Percentiles rank a stretch among this genome's conserved stretches.
These are phyloP conservation scores for Stereocaulon alpinum DNA, from an alignment of 495 filamentous ascomycete genomes.

Conservation along the genomic window DNA sequence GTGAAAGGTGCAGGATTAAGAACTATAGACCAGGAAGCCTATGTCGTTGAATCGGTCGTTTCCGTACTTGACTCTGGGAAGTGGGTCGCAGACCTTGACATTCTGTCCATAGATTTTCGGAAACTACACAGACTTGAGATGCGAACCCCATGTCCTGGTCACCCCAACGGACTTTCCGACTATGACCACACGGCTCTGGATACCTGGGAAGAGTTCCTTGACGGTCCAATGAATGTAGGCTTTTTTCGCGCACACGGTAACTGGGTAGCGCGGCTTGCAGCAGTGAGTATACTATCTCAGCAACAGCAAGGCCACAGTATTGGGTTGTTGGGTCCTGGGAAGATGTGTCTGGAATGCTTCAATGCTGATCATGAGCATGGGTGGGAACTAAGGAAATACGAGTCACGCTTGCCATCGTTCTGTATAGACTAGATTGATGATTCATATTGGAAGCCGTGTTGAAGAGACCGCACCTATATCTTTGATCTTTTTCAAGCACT, in stretches of 20 bases:
- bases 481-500: too few relatives aligned
- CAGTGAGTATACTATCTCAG: constrained; percentile 9
- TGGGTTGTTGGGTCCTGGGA: background rate
- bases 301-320: background rate
- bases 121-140: background rate
- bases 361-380: background rate
- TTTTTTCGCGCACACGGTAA: constrained; percentile 21
- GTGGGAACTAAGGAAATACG: background rate
- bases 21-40: constrained; percentile 13
- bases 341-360: constrained; percentile 3
- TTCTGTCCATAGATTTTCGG: constrained; percentile 3
- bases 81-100: constrained; percentile 19
- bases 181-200: constrained; percentile 19
- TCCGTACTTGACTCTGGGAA: constrained; percentile 16
- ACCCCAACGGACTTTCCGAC: background rate
- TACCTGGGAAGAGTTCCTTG: constrained; percentile 22
- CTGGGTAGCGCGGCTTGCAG: constrained; percentile 24
- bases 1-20: background rate
- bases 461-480: too few relatives aligned
- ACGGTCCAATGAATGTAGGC: constrained; percentile 6
- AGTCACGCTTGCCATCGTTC: constrained; percentile 3
- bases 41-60: constrained; percentile 15
- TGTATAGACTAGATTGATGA: constrained; percentile 3
- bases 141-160: constrained; percentile 4
- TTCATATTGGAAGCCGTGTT: too few relatives aligned